Evolutionary conservation across 495 filamentous ascomycete species (phyloP), one percentile per base, ranked within the genome.

Genomic region (Trichodelitschia bisporula): DNA sequence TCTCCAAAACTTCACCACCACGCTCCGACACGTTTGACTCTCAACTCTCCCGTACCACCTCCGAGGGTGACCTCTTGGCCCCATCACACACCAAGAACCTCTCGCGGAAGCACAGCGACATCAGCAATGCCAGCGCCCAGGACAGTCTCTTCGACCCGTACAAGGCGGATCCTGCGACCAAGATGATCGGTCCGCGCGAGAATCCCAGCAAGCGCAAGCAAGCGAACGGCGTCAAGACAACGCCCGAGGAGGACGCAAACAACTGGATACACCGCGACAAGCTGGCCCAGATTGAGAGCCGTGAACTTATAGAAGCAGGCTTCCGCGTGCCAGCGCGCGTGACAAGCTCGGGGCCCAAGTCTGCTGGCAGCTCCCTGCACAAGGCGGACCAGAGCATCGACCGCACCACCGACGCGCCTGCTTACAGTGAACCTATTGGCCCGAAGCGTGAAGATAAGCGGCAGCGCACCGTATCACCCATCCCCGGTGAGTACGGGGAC

Each of bases 261-360:
- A 68, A 72, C 47, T 95, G 86, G 86, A 95, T 97, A 35, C 83
- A 97, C 47, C 63, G 86, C 15, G 86, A 97, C 50, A 97, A 95
- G 51, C 53, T 97, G 28, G 83, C 79, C 19, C 63, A 67, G 45
- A 97, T 97, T 40, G 86, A 97, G 56, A 92, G 62, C 43, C 64
- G 79, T 49, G 86, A 97, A 48, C 57, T 93, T 37, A 77, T 89
- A 41, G 78, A 77, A 44, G 80, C 80, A 2, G 82, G 79, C 68
- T 84, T 82, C 15, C 66, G 72, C 8, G 68, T 63, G 58, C 26
- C 53, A 50, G 59, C 67, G 28, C 62, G 71, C 27, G 52, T 57
- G 26, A 43, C 52, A 19, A 77, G 67, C 42, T n/a, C n/a, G n/a
- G n/a, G n/a, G n/a, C n/a, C n/a, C n/a, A 65, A 64, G 40, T 62